Evolutionary conservation across 2,329 filamentous ascomycete genomes (phyloP).

Genomic region (Trichophyton simii): DNA sequence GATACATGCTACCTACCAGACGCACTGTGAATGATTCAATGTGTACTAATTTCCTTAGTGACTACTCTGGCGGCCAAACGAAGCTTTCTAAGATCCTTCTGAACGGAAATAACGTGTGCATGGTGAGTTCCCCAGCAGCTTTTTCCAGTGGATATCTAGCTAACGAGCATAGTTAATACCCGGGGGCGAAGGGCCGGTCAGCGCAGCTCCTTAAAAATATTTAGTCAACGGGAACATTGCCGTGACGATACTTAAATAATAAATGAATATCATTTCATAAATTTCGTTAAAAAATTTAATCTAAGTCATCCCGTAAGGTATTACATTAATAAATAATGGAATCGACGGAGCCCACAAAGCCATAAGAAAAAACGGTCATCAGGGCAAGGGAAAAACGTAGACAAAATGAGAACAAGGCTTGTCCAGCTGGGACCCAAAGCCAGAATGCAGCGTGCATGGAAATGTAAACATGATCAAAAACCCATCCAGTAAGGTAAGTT

Average conservation of each 20-base stretch:
- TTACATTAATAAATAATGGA: neutral
- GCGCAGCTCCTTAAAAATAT: neutral
- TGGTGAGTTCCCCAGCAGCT: constrained; percentile 48
- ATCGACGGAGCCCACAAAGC: neutral
- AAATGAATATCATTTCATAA: neutral
- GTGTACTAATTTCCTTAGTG: constrained; percentile 41
- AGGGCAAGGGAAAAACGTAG: neutral
- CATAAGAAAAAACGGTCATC: neutral
- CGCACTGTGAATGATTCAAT: neutral
- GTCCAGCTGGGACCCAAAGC: neutral
- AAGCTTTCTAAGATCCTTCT: constrained; percentile 89
- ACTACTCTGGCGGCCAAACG: constrained; percentile 76
- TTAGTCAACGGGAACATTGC: too few relatives aligned
- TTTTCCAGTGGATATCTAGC: neutral
- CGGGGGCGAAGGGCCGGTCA: constrained; percentile 57
- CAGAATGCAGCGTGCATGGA: neutral
- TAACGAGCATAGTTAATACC: constrained; percentile 53
- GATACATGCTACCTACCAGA: neutral
- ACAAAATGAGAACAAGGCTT: neutral
- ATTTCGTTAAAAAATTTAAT: constrained; percentile 2
- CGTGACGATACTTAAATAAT: too few relatives aligned
- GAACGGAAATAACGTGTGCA: constrained; percentile 98
- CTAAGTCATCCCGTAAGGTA: constrained; percentile 1
- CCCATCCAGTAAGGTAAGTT: neutral
- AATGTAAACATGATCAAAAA: neutral